Evolutionary conservation across 1,284 basidiomycete species (phyloP), one percentile per base, ranked within the genome.

Genomic region (Cutaneotrichosporon dermatis): DNA sequence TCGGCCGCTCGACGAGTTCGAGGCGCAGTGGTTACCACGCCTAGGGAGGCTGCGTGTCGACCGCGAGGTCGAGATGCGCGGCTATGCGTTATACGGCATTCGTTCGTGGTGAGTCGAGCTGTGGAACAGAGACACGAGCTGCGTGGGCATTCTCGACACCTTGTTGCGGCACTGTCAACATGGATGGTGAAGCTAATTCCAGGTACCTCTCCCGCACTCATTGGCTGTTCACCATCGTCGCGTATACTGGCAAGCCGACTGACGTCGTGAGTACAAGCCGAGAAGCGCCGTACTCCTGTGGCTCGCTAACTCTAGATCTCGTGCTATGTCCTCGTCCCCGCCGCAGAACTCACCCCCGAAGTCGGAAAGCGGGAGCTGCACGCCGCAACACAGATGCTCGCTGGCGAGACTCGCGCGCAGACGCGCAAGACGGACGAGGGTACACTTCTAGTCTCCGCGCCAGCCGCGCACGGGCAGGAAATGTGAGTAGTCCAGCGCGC

Each of bases 171-270:
- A n/a, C n/a, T n/a, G n/a, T n/a, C n/a, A n/a, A n/a, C n/a, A n/a
- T 12, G 15, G 34, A 8, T 7, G 37, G 45, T 36, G 12, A 16
- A 36, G 40, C 60, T 61, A 50, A 64, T 57, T 5, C 5, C 51
- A 76, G 74, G 74, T 73, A 70, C 49, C 63, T 76, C 6, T 74
- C 72, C 1, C 61, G 75, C 7, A 69, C 68, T 1, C 73, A 75
- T 55, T 75, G 72, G 68, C 61, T 68, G 10, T 70, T 73, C 40
- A 74, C 67, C 25, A 76, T 76, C 42, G 74, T 70, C 6, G 69
- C 73, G 8, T 69, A 69, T 16, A 75, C 75, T 2, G 73, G 73
- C n/a, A 75, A 75, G 62, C 71, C 71, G 8, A 72, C 66, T 1
- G 75, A 76, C 13, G 64, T 69, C 37, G 74, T 74, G 33, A 54